These are phyloP conservation scores for Cerrena zonata DNA, from an alignment of 1,284 basidiomycete genomes.

Conservation along the genomic window DNA sequence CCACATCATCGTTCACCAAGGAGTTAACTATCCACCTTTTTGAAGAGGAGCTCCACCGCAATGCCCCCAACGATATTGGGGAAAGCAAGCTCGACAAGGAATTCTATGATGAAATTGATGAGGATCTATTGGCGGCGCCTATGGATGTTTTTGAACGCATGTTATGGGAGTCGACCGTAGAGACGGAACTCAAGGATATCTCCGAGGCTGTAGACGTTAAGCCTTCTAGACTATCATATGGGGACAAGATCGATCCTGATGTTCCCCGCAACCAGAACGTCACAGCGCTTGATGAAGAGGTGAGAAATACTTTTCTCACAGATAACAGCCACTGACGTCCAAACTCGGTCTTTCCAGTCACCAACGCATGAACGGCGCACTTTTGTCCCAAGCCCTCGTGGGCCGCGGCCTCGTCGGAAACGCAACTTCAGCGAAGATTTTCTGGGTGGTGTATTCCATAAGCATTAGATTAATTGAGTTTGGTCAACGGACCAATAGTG, in stretches of 20 bases:
- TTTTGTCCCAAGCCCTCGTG: neutral
- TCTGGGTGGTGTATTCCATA: neutral
- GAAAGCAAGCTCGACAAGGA: constrained; percentile 12
- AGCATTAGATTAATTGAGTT: neutral
- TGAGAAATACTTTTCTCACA: neutral
- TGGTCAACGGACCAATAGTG: neutral
- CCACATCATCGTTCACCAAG: constrained; percentile 5
- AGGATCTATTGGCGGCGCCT: constrained; percentile 15
- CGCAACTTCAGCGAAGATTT: constrained; percentile 8
- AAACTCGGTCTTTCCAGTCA: neutral
- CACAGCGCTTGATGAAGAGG: neutral
- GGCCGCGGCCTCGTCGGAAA: constrained; percentile 1
- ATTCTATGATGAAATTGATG: constrained; percentile 14
- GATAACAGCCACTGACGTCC: neutral
- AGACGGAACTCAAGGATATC: neutral
- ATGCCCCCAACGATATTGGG: neutral
- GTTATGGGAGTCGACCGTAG: constrained; percentile 11
- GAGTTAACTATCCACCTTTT: constrained; percentile 9
- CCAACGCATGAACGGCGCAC: neutral
- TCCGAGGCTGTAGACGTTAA: neutral
- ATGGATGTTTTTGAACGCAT: constrained; percentile 15
- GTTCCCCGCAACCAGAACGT: neutral
- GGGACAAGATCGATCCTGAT: neutral
- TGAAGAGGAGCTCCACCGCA: constrained; percentile 12
- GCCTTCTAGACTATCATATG: neutral